Conservation (phyloP, 1,284 basidiomycete species). For the Paramarasmius palmivorus region DNA sequence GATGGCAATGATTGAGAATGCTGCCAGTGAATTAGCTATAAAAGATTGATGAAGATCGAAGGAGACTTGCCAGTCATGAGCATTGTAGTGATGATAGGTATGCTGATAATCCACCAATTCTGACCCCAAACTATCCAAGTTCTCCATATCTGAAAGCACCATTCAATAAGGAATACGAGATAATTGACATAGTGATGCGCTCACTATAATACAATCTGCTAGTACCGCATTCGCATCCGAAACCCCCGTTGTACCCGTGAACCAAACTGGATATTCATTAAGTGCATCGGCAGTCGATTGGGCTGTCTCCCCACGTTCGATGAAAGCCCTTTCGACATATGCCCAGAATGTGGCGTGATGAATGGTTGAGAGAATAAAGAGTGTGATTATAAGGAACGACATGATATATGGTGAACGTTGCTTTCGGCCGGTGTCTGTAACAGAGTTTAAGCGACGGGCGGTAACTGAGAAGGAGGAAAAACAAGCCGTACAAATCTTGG, state of each 20-base stretch:
- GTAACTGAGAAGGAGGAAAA: neutral
- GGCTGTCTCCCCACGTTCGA: constrained; percentile 7
- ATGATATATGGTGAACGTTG: neutral
- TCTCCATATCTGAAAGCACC: constrained; percentile 9
- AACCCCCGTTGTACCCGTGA: constrained; percentile 6
- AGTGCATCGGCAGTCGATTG: constrained; percentile 6
- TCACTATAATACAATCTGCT: constrained; percentile 7
- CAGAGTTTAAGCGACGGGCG: neutral
- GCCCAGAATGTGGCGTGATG: constrained; percentile 11
- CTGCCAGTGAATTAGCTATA: neutral
- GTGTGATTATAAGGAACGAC: constrained; percentile 2
- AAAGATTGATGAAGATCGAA: neutral
- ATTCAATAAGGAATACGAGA: no score
- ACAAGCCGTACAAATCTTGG: constrained; percentile 2
- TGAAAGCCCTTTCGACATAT: constrained; percentile 9
- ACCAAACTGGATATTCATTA: constrained; percentile 7
- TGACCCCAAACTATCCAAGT: constrained; percentile 10
- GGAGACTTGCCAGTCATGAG: constrained; percentile 4
- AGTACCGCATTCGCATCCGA: constrained; percentile 9
- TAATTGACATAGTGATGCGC: neutral
- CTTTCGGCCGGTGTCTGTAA: constrained; percentile 1
- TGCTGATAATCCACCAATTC: constrained; percentile 6
- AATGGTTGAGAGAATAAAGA: constrained; percentile 11
- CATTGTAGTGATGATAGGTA: constrained; percentile 7
- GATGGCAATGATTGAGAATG: constrained; percentile 11